Evolutionary conservation across 495 filamentous ascomycete genomes (phyloP).

Genomic region (Penicillium canariense): DNA sequence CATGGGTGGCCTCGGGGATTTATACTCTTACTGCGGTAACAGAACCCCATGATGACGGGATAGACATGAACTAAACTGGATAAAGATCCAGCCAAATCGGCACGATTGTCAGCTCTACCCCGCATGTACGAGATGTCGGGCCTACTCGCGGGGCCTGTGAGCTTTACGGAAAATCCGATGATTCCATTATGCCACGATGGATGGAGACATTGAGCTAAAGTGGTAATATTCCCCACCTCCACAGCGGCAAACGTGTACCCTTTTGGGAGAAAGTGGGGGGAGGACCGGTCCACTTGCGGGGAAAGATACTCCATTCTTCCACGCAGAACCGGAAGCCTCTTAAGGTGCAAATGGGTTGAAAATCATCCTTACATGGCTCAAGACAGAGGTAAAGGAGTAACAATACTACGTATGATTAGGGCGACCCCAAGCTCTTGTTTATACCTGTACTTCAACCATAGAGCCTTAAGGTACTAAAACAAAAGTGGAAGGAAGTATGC

Average conservation of each 20-base stretch:
- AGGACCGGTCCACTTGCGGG: neutral
- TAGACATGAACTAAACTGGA: neutral
- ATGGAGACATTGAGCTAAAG: constrained; percentile 5
- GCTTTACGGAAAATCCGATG: constrained; percentile 1
- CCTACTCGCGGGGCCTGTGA: constrained; percentile 4
- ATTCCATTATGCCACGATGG: neutral
- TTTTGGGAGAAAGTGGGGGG: neutral
- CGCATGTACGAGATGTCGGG: constrained; percentile 4
- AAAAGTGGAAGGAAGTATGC: neutral
- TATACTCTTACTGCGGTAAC: constrained; percentile 3
- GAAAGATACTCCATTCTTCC: neutral
- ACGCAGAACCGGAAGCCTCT: neutral
- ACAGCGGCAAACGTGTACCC: neutral
- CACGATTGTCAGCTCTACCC: constrained; percentile 6
- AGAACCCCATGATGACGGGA: constrained; percentile 11
- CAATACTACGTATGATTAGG: too few relatives aligned
- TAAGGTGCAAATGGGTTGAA: neutral
- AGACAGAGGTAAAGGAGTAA: too few relatives aligned
- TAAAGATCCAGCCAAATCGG: constrained; percentile 17
- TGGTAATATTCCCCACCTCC: constrained; percentile 17
- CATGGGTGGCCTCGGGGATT: neutral
- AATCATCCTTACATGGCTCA: neutral
- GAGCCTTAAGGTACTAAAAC: neutral
- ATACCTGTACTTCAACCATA: neutral
- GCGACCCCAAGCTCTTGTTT: neutral